Conservation (phyloP, 371 early-diverging fungal genomes). For the Nematocida ironsii region DNA sequence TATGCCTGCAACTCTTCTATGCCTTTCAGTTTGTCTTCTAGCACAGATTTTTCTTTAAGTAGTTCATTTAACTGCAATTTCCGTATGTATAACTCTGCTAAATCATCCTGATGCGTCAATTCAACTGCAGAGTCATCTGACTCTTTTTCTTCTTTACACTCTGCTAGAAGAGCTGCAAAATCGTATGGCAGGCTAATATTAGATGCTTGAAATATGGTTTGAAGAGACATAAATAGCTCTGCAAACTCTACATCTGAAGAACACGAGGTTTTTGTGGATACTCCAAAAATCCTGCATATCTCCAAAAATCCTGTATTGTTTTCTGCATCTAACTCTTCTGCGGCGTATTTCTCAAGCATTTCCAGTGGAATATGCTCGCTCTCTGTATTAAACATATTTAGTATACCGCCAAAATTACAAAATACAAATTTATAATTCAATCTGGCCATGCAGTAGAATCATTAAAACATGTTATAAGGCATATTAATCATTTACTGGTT, state of each 20-base stretch:
- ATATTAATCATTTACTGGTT: too few species aligned
- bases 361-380: background rate
- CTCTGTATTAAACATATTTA: background rate
- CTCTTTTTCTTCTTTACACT: constrained; percentile 17
- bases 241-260: background rate
- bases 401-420: too few species aligned
- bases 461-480: too few species aligned
- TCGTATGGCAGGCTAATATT: constrained; percentile 11
- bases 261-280: background rate
- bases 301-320: constrained; percentile 9
- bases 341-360: constrained; percentile 16
- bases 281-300: constrained; percentile 9
- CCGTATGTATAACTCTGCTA: background rate
- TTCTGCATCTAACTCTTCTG: constrained; percentile 6
- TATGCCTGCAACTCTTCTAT: background rate
- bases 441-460: too few species aligned
- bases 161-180: background rate
- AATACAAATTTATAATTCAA: too few species aligned
- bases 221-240: background rate
- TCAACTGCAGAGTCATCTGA: constrained; percentile 22
- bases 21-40: constrained; percentile 1
- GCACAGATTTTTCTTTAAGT: background rate
- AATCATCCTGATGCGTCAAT: background rate
- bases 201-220: background rate
- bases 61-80: background rate